Conservation (phyloP, 1,139 yeast species). For the Debaryomycetaceae sp. region DNA sequence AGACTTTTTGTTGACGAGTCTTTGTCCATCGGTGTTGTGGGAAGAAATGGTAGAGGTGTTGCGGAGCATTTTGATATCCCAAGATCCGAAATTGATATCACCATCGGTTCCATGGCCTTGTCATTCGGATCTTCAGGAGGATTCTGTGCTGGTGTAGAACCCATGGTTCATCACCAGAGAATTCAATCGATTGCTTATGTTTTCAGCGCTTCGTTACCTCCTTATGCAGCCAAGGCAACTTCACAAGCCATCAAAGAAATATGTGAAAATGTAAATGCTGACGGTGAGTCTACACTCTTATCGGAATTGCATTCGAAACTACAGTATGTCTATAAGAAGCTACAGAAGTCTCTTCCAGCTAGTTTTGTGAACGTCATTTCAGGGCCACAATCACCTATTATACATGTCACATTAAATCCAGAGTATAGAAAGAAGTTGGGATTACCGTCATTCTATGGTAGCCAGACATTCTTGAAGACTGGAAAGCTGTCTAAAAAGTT, state of each 20-base stretch:
- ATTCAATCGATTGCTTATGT: conserved; percentile 87
- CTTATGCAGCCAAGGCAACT: conserved; percentile 78
- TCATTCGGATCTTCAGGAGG: conserved; percentile 93
- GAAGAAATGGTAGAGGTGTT: conserved; percentile 81
- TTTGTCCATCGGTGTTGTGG: conserved; percentile 81
- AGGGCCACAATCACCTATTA: conserved; percentile 56
- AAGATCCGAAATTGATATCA: conserved; percentile 69
- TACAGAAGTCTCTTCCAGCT: conserved; percentile 14
- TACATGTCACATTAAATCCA: conserved; percentile 55
- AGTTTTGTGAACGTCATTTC: conserved; percentile 54
- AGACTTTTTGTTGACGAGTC: conserved; percentile 86
- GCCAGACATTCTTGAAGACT: conserved; percentile 31
- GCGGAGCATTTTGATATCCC: conserved; percentile 68
- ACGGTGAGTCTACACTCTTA: conserved; percentile 32
- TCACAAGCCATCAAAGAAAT: conserved; percentile 54
- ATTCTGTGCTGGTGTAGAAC: conserved; percentile 80
- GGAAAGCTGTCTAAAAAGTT: conserved; percentile 34
- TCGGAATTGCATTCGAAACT: conserved; percentile 24
- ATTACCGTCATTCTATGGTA: conserved; percentile 50
- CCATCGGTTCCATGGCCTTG: conserved; percentile 82
- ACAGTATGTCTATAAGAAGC: conserved; percentile 15
- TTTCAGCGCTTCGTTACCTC: conserved; percentile 92
- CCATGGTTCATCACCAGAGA: conserved; percentile 90
- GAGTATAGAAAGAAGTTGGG: conserved; percentile 39
- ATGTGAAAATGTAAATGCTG: conserved; percentile 24